Percentiles rank a stretch among this genome's conserved stretches.
These are phyloP conservation scores for Chlorella sorokiniana DNA, from an alignment of 139 green algal species.

Conservation along the genomic window DNA sequence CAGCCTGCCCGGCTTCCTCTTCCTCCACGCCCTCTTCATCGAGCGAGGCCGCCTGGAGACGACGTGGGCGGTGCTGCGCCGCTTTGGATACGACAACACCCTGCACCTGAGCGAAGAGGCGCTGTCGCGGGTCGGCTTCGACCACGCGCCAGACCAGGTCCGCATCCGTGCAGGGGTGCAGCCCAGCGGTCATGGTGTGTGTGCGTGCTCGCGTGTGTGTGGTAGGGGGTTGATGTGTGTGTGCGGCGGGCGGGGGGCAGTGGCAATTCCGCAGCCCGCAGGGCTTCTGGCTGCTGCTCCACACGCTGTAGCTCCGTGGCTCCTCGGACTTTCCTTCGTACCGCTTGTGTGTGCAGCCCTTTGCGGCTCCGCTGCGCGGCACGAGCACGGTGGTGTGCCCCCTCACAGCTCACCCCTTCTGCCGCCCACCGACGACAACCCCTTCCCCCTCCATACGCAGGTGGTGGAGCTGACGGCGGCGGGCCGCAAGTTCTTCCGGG, in stretches of 20 bases:
- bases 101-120: constrained; percentile 64
- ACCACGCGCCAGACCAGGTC: constrained; percentile 45
- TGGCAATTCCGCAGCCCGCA: no score
- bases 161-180: not conserved
- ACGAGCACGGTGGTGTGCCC: not conserved
- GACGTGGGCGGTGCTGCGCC: constrained; percentile 87
- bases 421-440: not conserved
- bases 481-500: constrained; percentile 62
- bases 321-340: no score
- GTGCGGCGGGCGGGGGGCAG: no score
- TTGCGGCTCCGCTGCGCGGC: not conserved
- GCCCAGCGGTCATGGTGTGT: not conserved
- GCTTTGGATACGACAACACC: constrained; percentile 81
- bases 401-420: not conserved
- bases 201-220: not conserved
- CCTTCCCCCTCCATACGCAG: constrained; percentile 27
- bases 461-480: constrained; percentile 66
- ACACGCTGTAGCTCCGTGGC: no score
- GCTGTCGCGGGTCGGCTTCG: constrained; percentile 55
- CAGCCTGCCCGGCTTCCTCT: constrained; percentile 91
- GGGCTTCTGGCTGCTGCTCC: no score
- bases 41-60: constrained; percentile 90
- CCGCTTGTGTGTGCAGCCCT: not conserved
- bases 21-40: constrained; percentile 95
- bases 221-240: no score